phyloP scores from a whole-genome alignment of 2,329 filamentous ascomycete species.

The Shiraia bambusicola region DNA sequence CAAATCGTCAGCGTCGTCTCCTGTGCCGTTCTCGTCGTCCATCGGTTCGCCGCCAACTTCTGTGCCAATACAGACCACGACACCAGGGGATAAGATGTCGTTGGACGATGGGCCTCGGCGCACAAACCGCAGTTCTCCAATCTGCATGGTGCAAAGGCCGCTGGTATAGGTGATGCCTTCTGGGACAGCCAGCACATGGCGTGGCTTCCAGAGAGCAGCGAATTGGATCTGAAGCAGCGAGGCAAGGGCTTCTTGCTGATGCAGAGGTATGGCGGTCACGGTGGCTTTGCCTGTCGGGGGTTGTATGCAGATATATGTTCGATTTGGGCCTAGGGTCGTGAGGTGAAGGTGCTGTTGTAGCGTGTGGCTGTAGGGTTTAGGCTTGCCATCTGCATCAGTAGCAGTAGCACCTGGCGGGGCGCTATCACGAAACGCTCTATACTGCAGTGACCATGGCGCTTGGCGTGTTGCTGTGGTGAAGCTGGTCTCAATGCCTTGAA shows the following conservation, averaged over 20 bases:
- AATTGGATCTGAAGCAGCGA: constrained; percentile 21
- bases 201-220: constrained; percentile 30
- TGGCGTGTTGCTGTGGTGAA: constrained; percentile 24
- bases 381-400: constrained; percentile 14
- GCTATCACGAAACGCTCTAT: constrained; percentile 38
- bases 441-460: constrained; percentile 32
- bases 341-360: constrained; percentile 36
- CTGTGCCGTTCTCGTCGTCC: constrained; percentile 3
- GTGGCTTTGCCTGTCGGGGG: constrained; percentile 9
- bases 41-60: constrained; percentile 8
- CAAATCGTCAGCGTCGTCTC: constrained; percentile 9
- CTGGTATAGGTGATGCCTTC: constrained; percentile 23
- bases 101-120: constrained; percentile 21
- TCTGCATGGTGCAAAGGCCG: constrained; percentile 28
- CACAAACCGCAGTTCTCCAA: constrained; percentile 30
- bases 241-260: constrained; percentile 25
- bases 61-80: constrained; percentile 33
- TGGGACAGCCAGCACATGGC: constrained; percentile 24
- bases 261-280: constrained; percentile 26
- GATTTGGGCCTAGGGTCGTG: constrained; percentile 20
- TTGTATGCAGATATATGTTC: constrained; percentile 31
- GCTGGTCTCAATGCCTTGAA: constrained; percentile 30
- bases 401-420: constrained; percentile 19
- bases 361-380: constrained; percentile 20
- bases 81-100: constrained; percentile 23